Conservation (phyloP, 768 basidiomycete species). For the Suillus tomentosus region DNA sequence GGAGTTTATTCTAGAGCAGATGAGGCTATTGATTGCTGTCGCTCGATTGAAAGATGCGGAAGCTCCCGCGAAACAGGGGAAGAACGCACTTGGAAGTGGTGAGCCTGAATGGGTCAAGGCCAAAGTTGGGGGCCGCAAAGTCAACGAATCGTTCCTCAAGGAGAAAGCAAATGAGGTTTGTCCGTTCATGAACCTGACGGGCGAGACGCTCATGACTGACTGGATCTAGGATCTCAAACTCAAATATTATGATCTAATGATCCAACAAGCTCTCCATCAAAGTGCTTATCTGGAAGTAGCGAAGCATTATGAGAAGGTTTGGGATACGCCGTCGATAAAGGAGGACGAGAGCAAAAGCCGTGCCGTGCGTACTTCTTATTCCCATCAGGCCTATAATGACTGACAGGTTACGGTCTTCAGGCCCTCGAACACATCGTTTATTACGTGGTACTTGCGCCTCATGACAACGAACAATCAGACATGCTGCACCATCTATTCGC, state of each 20-base stretch:
- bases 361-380: slow-evolving; percentile 46
- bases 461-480: slow-evolving; percentile 97
- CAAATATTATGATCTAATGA: slow-evolving; percentile 96
- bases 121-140: slow-evolving; percentile 87
- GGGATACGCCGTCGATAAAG: slow-evolving; percentile 95
- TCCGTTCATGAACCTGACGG: slow-evolving; percentile 14
- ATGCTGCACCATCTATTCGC: slow-evolving; percentile 87
- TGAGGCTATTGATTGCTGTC: slow-evolving; percentile 82
- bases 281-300: slow-evolving; percentile 90
- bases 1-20: slow-evolving; percentile 97
- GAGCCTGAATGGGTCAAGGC: slow-evolving; percentile 94
- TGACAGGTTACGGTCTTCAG: slow-evolving; percentile 39
- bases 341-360: slow-evolving; percentile 75
- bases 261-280: slow-evolving; percentile 86
- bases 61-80: slow-evolving; percentile 54
- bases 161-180: slow-evolving; percentile 85
- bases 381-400: slow-evolving; percentile 11
- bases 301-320: slow-evolving; percentile 94
- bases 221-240: slow-evolving; percentile 85
- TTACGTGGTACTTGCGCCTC: slow-evolving; percentile 90
- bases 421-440: slow-evolving; percentile 94
- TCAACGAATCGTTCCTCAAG: slow-evolving; percentile 91
- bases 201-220: background rate
- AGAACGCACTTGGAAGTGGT: slow-evolving; percentile 63
- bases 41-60: slow-evolving; percentile 77